Conservation (phyloP, 306 rosid species). For the peach (Prunus persica) region Prunus_persica_NCBIv2 NC_034013.1:16419501-16420000, state of each 20-base stretch:
- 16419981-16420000: no score
- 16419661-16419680: no score
- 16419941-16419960: not conserved
- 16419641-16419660: no score
- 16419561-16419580: no score
- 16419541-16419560: no score
- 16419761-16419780: not conserved
- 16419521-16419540: no score
- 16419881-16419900: not conserved
- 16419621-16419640: not conserved
- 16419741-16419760: not conserved
- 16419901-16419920: not conserved
- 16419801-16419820: not conserved
- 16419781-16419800: not conserved
- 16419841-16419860: not conserved
- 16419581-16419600: not conserved
- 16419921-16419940: not conserved
- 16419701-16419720: not conserved
- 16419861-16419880: not conserved
- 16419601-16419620: not conserved
- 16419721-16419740: not conserved
- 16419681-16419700: not conserved
- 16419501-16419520: not conserved
- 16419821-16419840: not conserved
- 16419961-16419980: not conserved